phyloP scores from a whole-genome alignment of 345 rosid species.

The Viola odorata region DNA sequence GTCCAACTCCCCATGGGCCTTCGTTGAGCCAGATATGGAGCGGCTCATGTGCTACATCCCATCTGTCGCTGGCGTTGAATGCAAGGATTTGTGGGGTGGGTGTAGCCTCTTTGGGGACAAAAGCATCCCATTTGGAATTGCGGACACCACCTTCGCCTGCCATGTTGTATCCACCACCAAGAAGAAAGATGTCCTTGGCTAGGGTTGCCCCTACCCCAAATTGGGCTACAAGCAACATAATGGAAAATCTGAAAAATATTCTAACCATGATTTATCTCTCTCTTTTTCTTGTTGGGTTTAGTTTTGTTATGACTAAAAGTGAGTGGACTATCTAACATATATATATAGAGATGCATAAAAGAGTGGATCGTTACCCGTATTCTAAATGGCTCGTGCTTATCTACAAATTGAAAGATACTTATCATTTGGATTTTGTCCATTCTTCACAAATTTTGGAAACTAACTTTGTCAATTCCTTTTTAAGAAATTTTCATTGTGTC shows the following conservation, averaged over 20 bases:
- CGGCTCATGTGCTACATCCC: slow-evolving; percentile 21
- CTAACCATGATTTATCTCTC: slow-evolving; percentile 1
- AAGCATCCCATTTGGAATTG: slow-evolving; percentile 11
- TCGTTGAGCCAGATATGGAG: slow-evolving; percentile 9
- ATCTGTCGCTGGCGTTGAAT: slow-evolving; percentile 6
- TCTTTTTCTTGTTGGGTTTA: no score
- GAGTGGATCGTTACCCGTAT: no score
- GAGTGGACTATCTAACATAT: no score
- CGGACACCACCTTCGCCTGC: slow-evolving; percentile 22
- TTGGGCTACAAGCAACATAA: not conserved
- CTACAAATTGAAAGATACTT: no score
- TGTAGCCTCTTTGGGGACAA: slow-evolving; percentile 10
- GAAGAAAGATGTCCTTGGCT: slow-evolving; percentile 19
- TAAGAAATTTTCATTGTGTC: no score
- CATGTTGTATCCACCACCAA: slow-evolving; percentile 29
- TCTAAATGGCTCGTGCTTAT: no score
- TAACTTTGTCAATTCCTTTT: no score
- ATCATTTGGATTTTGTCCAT: no score
- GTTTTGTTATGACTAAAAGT: no score
- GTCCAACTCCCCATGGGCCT: slow-evolving; percentile 22
- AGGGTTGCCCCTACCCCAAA: not conserved
- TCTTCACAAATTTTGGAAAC: no score
- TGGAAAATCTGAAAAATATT: not conserved
- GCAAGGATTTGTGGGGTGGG: slow-evolving; percentile 17
- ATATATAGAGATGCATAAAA: no score